Percentiles rank a stretch among this genome's conserved stretches.
phyloP scores from a whole-genome alignment of 768 basidiomycete species.

The Auriscalpium vulgare region DNA sequence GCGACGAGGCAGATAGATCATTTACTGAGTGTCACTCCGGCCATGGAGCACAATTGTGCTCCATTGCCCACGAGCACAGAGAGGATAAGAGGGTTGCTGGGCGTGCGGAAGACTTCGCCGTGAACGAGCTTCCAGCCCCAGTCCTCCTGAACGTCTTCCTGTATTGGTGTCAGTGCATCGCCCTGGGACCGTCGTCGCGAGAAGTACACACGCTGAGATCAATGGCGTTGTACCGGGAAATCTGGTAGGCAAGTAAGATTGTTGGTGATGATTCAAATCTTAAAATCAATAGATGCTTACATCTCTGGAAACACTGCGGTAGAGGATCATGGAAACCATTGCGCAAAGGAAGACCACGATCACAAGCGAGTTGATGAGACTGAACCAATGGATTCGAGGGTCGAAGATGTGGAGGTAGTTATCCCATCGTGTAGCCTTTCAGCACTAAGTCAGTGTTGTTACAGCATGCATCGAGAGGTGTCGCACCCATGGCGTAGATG shows the following conservation, averaged over 20 bases:
- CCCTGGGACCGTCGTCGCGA: not conserved
- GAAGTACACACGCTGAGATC: conserved; percentile 67
- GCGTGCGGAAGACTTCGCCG: conserved; percentile 90
- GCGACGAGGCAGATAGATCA: conserved; percentile 32
- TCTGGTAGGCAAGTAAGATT: conserved; percentile 32
- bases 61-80: conserved; percentile 90
- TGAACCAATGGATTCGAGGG: conserved; percentile 95
- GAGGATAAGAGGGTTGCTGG: conserved; percentile 65
- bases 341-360: conserved; percentile 86
- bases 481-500: conserved; percentile 74
- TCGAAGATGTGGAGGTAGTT: conserved; percentile 92
- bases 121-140: conserved; percentile 98
- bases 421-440: conserved; percentile 91
- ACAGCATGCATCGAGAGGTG: not conserved
- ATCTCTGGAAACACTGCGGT: conserved; percentile 83
- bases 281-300: conserved; percentile 33
- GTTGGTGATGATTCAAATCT: conserved; percentile 10
- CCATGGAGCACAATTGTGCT: conserved; percentile 80
- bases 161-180: not conserved
- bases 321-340: conserved; percentile 89
- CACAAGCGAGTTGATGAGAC: conserved; percentile 84
- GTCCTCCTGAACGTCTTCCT: conserved; percentile 97
- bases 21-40: conserved; percentile 59
- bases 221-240: conserved; percentile 90
- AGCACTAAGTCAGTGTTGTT: conserved; percentile 7